Evolutionary conservation across 768 basidiomycete species (phyloP).

Genomic region (Chalciporus pseudorubinellus): DNA sequence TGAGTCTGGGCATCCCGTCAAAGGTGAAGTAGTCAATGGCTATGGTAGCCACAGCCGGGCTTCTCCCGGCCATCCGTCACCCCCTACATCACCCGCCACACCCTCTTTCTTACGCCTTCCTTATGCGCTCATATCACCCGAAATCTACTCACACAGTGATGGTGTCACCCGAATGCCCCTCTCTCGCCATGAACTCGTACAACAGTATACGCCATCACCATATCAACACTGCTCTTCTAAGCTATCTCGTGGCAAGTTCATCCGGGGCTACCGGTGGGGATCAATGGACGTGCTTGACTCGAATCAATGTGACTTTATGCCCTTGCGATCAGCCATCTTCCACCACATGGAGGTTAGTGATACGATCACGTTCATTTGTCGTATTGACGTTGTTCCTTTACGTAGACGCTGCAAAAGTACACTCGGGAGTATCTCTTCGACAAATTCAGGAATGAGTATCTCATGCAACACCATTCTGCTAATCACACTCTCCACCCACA

Average conservation of each 20-base stretch:
- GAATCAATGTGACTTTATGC: slow-evolving; percentile 76
- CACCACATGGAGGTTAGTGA: slow-evolving; percentile 82
- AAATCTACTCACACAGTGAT: slow-evolving; percentile 81
- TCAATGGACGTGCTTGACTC: slow-evolving; percentile 76
- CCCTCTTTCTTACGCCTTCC: slow-evolving; percentile 66
- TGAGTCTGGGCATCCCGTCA: slow-evolving; percentile 40
- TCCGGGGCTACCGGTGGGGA: slow-evolving; percentile 82
- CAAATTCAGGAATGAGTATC: slow-evolving; percentile 65
- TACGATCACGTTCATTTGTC: slow-evolving; percentile 12
- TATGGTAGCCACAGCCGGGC: slow-evolving; percentile 51
- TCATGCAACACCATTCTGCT: slow-evolving; percentile 49
- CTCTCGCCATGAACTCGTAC: slow-evolving; percentile 69
- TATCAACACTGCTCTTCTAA: slow-evolving; percentile 43
- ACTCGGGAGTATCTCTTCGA: slow-evolving; percentile 81
- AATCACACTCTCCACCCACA: slow-evolving; percentile 43
- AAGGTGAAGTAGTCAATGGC: slow-evolving; percentile 53
- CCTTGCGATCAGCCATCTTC: slow-evolving; percentile 76
- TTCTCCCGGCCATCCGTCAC: slow-evolving; percentile 50
- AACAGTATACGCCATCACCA: slow-evolving; percentile 66
- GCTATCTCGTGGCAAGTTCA: slow-evolving; percentile 59
- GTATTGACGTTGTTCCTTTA: slow-evolving; percentile 16
- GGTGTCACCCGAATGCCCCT: slow-evolving; percentile 58
- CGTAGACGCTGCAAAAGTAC: slow-evolving; percentile 80
- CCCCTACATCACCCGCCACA: slow-evolving; percentile 64
- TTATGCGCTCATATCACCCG: slow-evolving; percentile 83